These are phyloP conservation scores for Coniochaeta sp. DNA, from an alignment of 2,329 filamentous ascomycete species.

Conservation along the genomic window DNA sequence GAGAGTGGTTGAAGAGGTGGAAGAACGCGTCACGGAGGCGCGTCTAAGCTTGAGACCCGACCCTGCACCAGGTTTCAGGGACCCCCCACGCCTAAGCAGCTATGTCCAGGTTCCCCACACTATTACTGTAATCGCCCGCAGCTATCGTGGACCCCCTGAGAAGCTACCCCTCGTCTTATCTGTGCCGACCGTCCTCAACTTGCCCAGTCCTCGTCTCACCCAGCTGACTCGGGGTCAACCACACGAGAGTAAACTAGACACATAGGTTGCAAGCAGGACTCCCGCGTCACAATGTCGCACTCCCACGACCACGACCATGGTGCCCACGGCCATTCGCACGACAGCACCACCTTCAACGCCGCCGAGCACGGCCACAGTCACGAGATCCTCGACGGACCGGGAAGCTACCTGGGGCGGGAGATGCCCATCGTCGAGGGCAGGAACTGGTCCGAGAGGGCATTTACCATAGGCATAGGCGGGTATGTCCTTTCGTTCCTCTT, in stretches of 20 bases:
- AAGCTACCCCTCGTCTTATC: neutral
- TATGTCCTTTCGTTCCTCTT: conserved; percentile 33
- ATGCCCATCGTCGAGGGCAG: conserved; percentile 89
- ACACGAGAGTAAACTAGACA: neutral
- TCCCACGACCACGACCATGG: conserved; percentile 18
- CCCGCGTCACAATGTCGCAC: conserved; percentile 6
- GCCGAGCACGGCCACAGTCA: conserved; percentile 88
- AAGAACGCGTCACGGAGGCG: too few relatives aligned
- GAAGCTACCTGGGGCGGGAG: conserved; percentile 81
- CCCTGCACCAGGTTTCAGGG: too few relatives aligned
- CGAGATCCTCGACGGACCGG: conserved; percentile 90
- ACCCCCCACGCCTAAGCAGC: too few relatives aligned
- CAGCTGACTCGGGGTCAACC: too few relatives aligned
- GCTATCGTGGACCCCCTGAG: neutral
- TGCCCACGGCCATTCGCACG: conserved; percentile 43
- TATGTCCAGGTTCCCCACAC: neutral
- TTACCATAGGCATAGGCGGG: conserved; percentile 98
- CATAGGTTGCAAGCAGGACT: neutral
- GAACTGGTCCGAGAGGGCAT: conserved; percentile 81
- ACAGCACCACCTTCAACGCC: conserved; percentile 34
- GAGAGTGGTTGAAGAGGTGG: too few relatives aligned
- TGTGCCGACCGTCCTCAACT: too few relatives aligned
- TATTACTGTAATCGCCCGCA: too few relatives aligned
- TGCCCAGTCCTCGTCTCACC: too few relatives aligned
- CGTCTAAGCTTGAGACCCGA: too few relatives aligned